Percentiles rank a stretch among this genome's conserved stretches.
These are phyloP conservation scores for Obba rivulosa DNA, from an alignment of 768 basidiomycete species.

Conservation along the genomic window DNA sequence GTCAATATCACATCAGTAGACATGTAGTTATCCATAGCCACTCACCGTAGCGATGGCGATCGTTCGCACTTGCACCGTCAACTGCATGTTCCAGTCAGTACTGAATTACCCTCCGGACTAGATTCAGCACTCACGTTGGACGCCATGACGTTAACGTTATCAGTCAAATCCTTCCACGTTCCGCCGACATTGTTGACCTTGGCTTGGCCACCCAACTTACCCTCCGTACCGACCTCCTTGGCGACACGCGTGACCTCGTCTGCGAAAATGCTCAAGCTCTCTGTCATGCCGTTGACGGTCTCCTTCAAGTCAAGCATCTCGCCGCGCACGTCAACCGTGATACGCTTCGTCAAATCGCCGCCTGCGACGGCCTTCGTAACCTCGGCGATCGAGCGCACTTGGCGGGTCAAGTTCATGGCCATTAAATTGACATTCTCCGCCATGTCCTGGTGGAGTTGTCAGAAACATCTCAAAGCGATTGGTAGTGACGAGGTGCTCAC, in stretches of 20 bases:
- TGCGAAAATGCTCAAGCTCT: conserved; percentile 77
- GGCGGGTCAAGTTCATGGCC: conserved; percentile 88
- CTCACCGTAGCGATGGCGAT: conserved; percentile 88
- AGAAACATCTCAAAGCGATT: neutral
- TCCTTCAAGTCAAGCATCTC: conserved; percentile 89
- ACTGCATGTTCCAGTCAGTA: conserved; percentile 33
- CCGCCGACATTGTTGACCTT: conserved; percentile 92
- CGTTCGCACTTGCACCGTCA: conserved; percentile 90
- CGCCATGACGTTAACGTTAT: conserved; percentile 96
- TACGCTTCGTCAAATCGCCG: conserved; percentile 91
- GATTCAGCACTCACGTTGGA: conserved; percentile 57
- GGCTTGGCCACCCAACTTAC: conserved; percentile 90
- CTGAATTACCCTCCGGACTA: neutral
- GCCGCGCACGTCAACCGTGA: conserved; percentile 86
- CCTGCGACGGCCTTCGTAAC: conserved; percentile 94
- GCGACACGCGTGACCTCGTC: conserved; percentile 85
- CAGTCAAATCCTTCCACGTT: conserved; percentile 95
- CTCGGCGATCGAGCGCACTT: conserved; percentile 87
- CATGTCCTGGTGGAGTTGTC: conserved; percentile 31
- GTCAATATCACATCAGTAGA: conserved; percentile 1
- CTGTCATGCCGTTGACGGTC: conserved; percentile 96
- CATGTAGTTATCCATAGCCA: conserved; percentile 8
- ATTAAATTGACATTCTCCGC: conserved; percentile 85
- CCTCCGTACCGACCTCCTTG: conserved; percentile 96
- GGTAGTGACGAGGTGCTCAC: conserved; percentile 28